phyloP scores from a whole-genome alignment of 75 land plant species.

The Selaginella tamariscina region DNA sequence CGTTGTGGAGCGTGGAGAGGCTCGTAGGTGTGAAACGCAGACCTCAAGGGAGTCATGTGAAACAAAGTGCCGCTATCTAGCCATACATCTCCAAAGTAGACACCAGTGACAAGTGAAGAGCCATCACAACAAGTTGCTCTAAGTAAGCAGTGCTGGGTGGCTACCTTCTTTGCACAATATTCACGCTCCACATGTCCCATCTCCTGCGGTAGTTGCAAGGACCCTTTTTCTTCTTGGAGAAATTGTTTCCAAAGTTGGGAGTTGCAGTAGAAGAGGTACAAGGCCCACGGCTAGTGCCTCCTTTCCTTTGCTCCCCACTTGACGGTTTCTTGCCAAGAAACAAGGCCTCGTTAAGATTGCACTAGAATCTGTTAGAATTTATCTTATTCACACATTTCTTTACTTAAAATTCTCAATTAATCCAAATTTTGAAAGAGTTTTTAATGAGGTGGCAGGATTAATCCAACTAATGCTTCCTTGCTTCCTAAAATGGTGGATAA shows the following conservation, averaged over 20 bases:
- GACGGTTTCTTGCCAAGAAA: too few species aligned
- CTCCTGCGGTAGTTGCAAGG: not conserved
- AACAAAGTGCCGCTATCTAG: not conserved
- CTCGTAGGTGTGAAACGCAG: not conserved
- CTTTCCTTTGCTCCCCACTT: too few species aligned
- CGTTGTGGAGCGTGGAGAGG: not conserved
- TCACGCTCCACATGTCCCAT: not conserved
- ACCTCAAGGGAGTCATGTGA: not conserved
- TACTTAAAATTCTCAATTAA: too few species aligned
- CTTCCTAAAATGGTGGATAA: too few species aligned
- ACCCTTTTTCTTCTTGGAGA: slow-evolving; percentile 1
- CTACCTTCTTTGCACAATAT: not conserved
- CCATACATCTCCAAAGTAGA: not conserved
- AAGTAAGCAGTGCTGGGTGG: not conserved
- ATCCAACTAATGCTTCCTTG: too few species aligned
- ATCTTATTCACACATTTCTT: too few species aligned
- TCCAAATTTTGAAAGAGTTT: too few species aligned
- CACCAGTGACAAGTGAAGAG: not conserved
- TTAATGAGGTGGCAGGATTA: too few species aligned
- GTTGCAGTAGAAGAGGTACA: not conserved
- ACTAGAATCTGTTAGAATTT: too few species aligned
- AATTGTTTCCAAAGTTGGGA: not conserved
- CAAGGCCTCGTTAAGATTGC: too few species aligned
- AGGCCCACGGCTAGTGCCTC: too few species aligned
- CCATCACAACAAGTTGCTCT: not conserved